A percentile compares a stretch with the other conserved stretches of the same genome.
Conservation (phyloP, 345 rosid genomes). For the Populus pruinosa region DNA sequence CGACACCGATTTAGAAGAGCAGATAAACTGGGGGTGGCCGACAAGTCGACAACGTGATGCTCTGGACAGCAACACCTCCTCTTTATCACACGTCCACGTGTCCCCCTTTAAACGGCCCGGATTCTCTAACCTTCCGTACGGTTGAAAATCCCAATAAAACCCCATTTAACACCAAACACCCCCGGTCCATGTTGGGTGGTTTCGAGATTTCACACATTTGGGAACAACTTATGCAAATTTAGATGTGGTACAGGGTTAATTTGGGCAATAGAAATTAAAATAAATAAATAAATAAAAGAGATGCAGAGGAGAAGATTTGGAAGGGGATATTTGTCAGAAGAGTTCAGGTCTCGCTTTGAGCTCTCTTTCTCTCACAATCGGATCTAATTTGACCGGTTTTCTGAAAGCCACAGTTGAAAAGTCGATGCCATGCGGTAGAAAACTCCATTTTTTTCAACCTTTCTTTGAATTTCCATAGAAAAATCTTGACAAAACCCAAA, state of each 20-base stretch:
- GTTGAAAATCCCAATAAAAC: conserved; percentile 1
- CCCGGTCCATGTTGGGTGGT: neutral
- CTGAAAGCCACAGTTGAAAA: neutral
- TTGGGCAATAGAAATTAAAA: conserved; percentile 8
- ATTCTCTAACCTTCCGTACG: conserved; percentile 20
- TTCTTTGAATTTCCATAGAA: neutral
- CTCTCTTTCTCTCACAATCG: neutral
- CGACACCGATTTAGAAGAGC: conserved; percentile 28
- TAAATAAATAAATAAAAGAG: neutral
- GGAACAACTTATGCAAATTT: neutral
- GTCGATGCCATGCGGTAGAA: neutral
- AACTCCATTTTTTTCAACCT: neutral
- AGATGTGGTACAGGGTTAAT: neutral
- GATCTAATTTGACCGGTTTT: neutral
- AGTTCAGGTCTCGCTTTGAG: conserved; percentile 13
- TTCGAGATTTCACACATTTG: neutral
- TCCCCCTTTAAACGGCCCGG: conserved; percentile 18
- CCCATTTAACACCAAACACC: neutral
- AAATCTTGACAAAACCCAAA: neutral
- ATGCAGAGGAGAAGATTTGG: conserved; percentile 15
- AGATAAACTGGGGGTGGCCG: conserved; percentile 71
- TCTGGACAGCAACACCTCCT: conserved; percentile 43
- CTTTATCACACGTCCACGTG: conserved; percentile 45
- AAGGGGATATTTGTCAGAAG: conserved; percentile 36
- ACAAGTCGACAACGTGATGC: conserved; percentile 62